Conservation (phyloP, 2,329 filamentous ascomycete species). For the Didymella segeticola region DNA sequence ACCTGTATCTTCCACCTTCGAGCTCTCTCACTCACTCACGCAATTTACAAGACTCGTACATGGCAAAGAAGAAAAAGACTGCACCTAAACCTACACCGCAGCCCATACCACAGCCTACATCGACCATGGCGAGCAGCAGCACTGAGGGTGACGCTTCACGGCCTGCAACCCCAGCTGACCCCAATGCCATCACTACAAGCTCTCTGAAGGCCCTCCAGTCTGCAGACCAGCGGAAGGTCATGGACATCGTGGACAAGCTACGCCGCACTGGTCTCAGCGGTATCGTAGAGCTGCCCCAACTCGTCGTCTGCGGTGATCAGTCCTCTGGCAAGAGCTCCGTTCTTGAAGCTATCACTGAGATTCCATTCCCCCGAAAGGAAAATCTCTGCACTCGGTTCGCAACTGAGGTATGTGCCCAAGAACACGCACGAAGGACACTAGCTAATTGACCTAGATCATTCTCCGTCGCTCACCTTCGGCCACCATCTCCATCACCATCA, state of each 20-base stretch:
- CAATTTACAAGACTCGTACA: no score
- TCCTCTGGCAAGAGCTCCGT: slow-evolving; percentile 68
- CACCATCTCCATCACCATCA: slow-evolving; percentile 1
- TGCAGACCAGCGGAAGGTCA: slow-evolving; percentile 55
- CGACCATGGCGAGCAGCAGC: not conserved
- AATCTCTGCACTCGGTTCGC: slow-evolving; percentile 65
- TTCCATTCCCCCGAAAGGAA: slow-evolving; percentile 63
- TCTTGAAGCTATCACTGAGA: slow-evolving; percentile 66
- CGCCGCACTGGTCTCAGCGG: slow-evolving; percentile 55
- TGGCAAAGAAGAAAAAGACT: not conserved
- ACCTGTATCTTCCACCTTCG: not conserved
- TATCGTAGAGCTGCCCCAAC: slow-evolving; percentile 31
- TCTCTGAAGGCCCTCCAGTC: slow-evolving; percentile 54
- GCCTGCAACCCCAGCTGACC: not conserved
- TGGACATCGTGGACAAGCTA: slow-evolving; percentile 62
- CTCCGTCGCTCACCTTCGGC: slow-evolving; percentile 44
- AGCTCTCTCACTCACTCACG: no score
- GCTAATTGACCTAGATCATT: slow-evolving; percentile 39
- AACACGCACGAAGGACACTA: not conserved
- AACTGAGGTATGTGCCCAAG: slow-evolving; percentile 42
- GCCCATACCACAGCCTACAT: no score
- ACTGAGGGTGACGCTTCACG: not conserved
- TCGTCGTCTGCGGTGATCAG: slow-evolving; percentile 39
- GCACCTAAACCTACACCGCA: not conserved
- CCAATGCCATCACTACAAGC: slow-evolving; percentile 32